Evolutionary conservation across 2,329 filamentous ascomycete genomes (phyloP).

Genomic region (Exophiala xenobiotica): DNA sequence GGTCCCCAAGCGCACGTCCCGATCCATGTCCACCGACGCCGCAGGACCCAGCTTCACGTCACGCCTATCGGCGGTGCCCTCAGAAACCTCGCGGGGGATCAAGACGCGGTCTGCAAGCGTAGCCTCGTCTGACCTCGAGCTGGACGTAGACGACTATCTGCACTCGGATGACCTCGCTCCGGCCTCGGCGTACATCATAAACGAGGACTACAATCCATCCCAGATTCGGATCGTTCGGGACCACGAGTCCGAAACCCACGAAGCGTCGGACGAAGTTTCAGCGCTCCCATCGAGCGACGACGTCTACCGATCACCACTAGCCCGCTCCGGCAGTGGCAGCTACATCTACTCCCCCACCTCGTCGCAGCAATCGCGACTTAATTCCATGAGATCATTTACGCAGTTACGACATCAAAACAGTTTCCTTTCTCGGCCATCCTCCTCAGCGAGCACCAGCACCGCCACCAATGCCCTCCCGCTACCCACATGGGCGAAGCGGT

Average conservation of each 20-base stretch:
- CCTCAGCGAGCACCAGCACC: slow-evolving; percentile 48
- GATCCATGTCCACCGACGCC: slow-evolving; percentile 36
- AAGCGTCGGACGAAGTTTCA: slow-evolving; percentile 31
- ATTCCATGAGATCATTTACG: slow-evolving; percentile 29
- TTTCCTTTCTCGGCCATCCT: slow-evolving; percentile 34
- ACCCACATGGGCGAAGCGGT: slow-evolving; percentile 57
- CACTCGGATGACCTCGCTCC: slow-evolving; percentile 25
- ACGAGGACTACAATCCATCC: slow-evolving; percentile 24
- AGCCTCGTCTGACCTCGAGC: slow-evolving; percentile 17
- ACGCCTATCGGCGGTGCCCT: slow-evolving; percentile 47
- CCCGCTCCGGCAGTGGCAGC: slow-evolving; percentile 20
- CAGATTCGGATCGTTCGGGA: slow-evolving; percentile 26
- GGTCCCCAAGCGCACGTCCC: slow-evolving; percentile 33
- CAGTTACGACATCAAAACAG: slow-evolving; percentile 35
- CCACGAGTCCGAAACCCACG: slow-evolving; percentile 21
- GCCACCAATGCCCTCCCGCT: slow-evolving; percentile 40
- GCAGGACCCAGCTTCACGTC: slow-evolving; percentile 42
- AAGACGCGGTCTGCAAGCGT: slow-evolving; percentile 33
- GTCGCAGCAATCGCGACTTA: slow-evolving; percentile 24
- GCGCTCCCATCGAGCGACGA: slow-evolving; percentile 26
- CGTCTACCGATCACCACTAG: slow-evolving; percentile 25
- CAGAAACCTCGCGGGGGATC: slow-evolving; percentile 38
- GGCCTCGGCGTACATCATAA: slow-evolving; percentile 25
- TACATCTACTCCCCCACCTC: slow-evolving; percentile 18
- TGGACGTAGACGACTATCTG: slow-evolving; percentile 25